A percentile compares a stretch with the other conserved stretches of the same genome.
Conservation (phyloP, 805 yeast genomes). For the Kodamaea lidongshanica region DNA sequence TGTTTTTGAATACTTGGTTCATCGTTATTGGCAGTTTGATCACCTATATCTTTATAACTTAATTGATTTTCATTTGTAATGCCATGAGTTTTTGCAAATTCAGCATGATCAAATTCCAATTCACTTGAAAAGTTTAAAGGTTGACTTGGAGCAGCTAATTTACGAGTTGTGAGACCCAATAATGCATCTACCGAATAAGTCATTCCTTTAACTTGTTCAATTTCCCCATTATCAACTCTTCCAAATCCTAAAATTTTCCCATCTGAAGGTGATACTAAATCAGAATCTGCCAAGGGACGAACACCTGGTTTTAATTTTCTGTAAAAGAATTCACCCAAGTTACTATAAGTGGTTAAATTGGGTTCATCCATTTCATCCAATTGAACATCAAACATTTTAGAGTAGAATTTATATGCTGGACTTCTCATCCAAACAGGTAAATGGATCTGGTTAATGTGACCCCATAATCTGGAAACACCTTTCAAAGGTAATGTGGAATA, state of each 20-base stretch:
- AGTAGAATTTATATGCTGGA: conserved; percentile 74
- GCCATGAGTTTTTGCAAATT: conserved; percentile 75
- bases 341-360: conserved; percentile 65
- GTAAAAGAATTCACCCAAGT: conserved; percentile 87
- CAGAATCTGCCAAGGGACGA: conserved; percentile 64
- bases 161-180: conserved; percentile 54
- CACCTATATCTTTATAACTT: conserved; percentile 61
- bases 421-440: conserved; percentile 85
- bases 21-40: conserved; percentile 41
- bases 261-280: conserved; percentile 86
- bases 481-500: conserved; percentile 88
- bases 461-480: conserved; percentile 92
- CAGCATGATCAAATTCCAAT: conserved; percentile 48
- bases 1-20: conserved; percentile 30
- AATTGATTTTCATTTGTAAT: conserved; percentile 60
- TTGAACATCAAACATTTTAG: conserved; percentile 79
- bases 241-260: conserved; percentile 88
- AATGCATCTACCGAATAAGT: conserved; percentile 85
- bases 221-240: conserved; percentile 69
- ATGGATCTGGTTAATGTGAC: conserved; percentile 73
- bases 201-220: conserved; percentile 96
- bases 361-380: conserved; percentile 84
- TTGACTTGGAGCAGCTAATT: conserved; percentile 52
- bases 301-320: conserved; percentile 71
- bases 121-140: conserved; percentile 41